A percentile compares a stretch with the other conserved stretches of the same genome.
Conservation (phyloP, 768 basidiomycete species). For the Russula foetens region DNA sequence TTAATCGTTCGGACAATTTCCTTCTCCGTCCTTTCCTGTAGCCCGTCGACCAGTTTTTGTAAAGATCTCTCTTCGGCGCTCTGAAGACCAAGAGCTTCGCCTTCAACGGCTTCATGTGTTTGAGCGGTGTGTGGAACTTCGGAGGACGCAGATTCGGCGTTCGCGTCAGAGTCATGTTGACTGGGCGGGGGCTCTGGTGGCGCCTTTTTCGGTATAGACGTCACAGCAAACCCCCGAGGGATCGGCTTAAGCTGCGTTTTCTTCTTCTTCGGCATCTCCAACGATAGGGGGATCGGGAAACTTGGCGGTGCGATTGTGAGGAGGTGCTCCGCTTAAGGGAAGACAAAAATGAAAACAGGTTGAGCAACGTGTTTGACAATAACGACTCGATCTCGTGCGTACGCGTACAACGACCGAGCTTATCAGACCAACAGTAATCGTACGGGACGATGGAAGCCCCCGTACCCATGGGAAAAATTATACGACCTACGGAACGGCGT, state of each 20-base stretch:
- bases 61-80: conserved; percentile 48
- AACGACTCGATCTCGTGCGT: not conserved
- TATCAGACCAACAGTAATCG: no score
- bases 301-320: not conserved
- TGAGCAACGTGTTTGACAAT: not conserved
- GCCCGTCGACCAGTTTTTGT: conserved; percentile 68
- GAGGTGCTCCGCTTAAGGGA: not conserved
- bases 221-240: conserved; percentile 71
- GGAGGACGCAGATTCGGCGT: not conserved
- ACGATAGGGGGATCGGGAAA: not conserved
- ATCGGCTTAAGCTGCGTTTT: conserved; percentile 73
- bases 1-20: conserved; percentile 67
- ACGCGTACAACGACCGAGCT: no score
- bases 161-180: conserved; percentile 15
- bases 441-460: not conserved
- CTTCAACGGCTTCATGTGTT: not conserved
- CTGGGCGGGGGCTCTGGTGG: conserved; percentile 26
- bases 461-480: conserved; percentile 16
- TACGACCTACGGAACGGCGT: conserved; percentile 21
- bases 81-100: conserved; percentile 29
- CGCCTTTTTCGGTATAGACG: conserved; percentile 74
- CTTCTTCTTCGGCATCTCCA: conserved; percentile 73
- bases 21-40: conserved; percentile 84
- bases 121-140: not conserved
- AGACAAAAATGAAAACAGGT: not conserved